Evolutionary conservation across 1,284 basidiomycete genomes (phyloP).

Genomic region (Heliocybe sulcata): DNA sequence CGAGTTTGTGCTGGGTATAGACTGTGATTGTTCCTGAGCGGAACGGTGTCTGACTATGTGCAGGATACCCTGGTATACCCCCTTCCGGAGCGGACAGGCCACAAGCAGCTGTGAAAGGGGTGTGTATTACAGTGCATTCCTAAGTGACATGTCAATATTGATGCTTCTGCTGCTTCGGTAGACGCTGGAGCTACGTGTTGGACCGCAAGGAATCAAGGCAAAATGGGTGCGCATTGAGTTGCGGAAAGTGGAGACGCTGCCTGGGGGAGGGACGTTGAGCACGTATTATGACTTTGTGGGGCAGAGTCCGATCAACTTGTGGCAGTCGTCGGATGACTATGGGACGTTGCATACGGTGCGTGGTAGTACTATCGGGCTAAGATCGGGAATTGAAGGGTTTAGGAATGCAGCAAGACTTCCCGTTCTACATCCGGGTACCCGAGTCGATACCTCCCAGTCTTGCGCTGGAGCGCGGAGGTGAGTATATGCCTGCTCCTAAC

Average conservation of each 20-base stretch:
- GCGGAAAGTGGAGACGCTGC: slow-evolving; percentile 78
- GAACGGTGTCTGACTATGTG: slow-evolving; percentile 6
- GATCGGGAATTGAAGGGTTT: neutral
- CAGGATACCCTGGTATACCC: slow-evolving; percentile 79
- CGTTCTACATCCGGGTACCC: slow-evolving; percentile 80
- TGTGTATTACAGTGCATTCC: slow-evolving; percentile 36
- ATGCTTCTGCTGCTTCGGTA: slow-evolving; percentile 19
- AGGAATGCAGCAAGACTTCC: slow-evolving; percentile 53
- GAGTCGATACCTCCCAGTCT: slow-evolving; percentile 80
- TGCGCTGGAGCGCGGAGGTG: slow-evolving; percentile 64
- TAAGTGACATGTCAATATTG: neutral
- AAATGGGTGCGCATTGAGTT: slow-evolving; percentile 87
- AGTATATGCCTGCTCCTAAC: slow-evolving; percentile 11
- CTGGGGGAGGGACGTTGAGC: slow-evolving; percentile 59
- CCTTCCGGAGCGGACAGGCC: slow-evolving; percentile 62
- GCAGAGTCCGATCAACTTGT: slow-evolving; percentile 62
- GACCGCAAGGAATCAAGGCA: slow-evolving; percentile 71
- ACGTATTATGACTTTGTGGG: slow-evolving; percentile 70
- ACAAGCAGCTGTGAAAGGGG: slow-evolving; percentile 75
- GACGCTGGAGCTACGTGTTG: slow-evolving; percentile 79
- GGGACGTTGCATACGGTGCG: slow-evolving; percentile 59
- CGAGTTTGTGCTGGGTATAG: slow-evolving; percentile 72
- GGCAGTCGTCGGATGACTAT: slow-evolving; percentile 70
- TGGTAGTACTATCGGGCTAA: slow-evolving; percentile 8
- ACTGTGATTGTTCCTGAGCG: neutral